Base-by-base conservation (phyloP, 805 yeast species). In the Ogataea henricii region DNA sequence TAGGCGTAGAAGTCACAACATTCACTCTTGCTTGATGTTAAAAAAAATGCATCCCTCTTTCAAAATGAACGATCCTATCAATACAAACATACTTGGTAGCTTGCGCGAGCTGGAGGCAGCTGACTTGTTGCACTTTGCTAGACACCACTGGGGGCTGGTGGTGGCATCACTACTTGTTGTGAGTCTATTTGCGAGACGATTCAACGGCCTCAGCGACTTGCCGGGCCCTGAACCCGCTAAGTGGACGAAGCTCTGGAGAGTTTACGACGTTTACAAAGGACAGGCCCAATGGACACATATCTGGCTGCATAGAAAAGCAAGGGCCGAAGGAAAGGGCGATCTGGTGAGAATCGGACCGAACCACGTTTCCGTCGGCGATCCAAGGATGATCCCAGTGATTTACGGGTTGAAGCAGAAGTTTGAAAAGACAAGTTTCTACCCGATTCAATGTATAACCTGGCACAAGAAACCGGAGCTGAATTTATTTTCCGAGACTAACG, bases 381-480 rank as follows among this genome's bases (percentile, higher is more conserved):
- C 55, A 3, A 37, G 40, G n/a, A 47, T 45, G 25, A 46, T 51
- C 26, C 55, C 55, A n/a, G 46, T 43, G 12, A 51, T 51, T 23
- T 51, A 51, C 36, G 55, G 56, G 14, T 33, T 46, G 16, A 52
- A 52, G 30, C 45, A 43, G 34, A 46, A 46, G 34, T 51, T 48
- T 35, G 21, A 22, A 10, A 48, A 51, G 18, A 48, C 48, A 4
- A 46, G 30, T 9, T 51, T 51, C 35, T 51, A 51, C 22, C 46
- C 50, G n/a, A 51, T 51, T 23, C 55, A 51, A 23, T 51, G 55
- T 35, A 46, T 51, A 12, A 45, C 50, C 5, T 51, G 52, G 55
- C 48, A 48, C 36, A 51, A 49, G 27, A 51, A 43, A 18, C 52
- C 55, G 8, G 52, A 47, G 22, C 44, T 51, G 40, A 51, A 51